Base-by-base conservation (phyloP, 2,329 filamentous ascomycete genomes). In the Calonectria montana region DNA sequence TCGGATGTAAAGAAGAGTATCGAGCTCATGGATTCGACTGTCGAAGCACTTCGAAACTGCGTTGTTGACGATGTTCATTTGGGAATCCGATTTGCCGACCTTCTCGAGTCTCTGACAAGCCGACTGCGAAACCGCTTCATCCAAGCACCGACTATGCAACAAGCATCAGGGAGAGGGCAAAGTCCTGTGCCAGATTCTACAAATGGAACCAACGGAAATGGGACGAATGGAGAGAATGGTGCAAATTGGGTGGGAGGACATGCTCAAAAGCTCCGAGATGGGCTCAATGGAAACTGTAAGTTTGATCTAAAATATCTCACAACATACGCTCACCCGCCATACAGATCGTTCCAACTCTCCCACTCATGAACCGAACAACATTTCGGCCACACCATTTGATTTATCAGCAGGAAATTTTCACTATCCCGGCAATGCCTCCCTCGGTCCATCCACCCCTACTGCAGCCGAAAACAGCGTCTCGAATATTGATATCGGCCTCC, bases 51-150 rank as follows among this genome's bases (percentile, higher is more conserved):
- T 41, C 90, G 93, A 21, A 93, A 91, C 76, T 95, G 93, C 73
- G 93, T 96, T 8, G 94, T 96, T 4, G 94, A 97, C 79, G 94
- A 97, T 76, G 94, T 96, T 9, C 94, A 97, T 81, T 88, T 97
- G 5, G 94, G 93, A n/a, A 95, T 94, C 71, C 90, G 94, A 9
- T 97, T 97, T 77, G 94, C 94, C 21, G 94, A 96, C 78, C 88
- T 96, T 59, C 89, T 96, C n/a, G 92, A 95, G 78, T 94, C 92
- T 1, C 85, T 97, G 47, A 95, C 93, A 0, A 92, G 92, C 72
- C 89, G 94, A 27, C 87, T 96, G 73, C 90, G 94, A 66, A 91
- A 92, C 76, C 90, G 93, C 8, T 94, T 97, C 77, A 95, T 91
- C 81, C 94, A 87, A 83, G 92, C 84, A 74, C 89, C 90, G 7